Base-by-base conservation (phyloP, 176 grass and related monocot genomes). In the Aegilops speltoides region DNA sequence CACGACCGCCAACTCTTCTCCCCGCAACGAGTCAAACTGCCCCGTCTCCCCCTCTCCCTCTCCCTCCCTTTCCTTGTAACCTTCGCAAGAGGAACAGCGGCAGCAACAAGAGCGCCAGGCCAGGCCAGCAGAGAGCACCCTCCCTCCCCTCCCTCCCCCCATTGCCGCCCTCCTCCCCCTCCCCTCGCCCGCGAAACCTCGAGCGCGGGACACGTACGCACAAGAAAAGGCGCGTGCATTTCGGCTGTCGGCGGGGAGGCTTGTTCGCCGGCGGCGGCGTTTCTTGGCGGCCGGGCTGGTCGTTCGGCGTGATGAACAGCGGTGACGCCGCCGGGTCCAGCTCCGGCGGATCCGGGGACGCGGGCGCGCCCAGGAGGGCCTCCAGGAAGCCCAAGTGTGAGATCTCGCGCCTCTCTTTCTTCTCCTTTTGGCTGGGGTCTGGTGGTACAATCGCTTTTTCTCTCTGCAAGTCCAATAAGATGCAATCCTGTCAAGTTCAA, bases 381-480 rank as follows among this genome's bases (percentile, higher is more conserved):
- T 88, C 91, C 50, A 76, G 80, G 86, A 90, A 82, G 78, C 91
- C 88, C 83, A 93, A 88, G 74, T 90, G 91, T 93, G 74, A 90
- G 89, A 88, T 88, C 74, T 93, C 73, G 6, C 36, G 50, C 25
- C 26, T 75, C 20, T 76, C 37, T 33, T 29, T 56, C 13, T 38
- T 50, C 19, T 64, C 10, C 6, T 25, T 64, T 72, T 56, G 16
- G 37, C 33, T 26, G 77, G 32, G 76, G 20, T 81, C 81, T 43
- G 41, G 41, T 76, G 28, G 33, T 45, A 34, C 24, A 56, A 54
- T 70, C 50, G 64, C 28, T 41, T 32, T 70, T 87, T 16, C 7
- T 71, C 20, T 64, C 20, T 34, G n/a, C 57, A 54, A 17, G 34
- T 13, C 46, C 10, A 72, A 20, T 19, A 57, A 25, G 24, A 20